phyloP scores from a whole-genome alignment of 805 yeast genomes.

The Barnettozyma sp. region DNA sequence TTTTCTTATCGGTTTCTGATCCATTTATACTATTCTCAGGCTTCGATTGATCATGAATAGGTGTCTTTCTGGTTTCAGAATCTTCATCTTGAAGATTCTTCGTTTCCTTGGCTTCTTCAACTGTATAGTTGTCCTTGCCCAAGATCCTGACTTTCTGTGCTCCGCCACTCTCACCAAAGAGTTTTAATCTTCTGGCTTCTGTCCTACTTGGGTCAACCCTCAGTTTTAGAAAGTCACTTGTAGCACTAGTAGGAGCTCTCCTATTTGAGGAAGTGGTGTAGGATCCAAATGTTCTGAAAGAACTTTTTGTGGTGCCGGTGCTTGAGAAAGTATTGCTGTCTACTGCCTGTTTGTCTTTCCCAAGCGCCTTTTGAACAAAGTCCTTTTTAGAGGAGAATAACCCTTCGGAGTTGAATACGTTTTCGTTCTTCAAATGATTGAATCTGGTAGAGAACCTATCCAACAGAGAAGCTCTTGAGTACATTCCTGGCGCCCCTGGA shows the following conservation, averaged over 20 bases:
- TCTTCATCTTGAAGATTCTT: too few species aligned
- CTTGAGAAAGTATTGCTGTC: background rate
- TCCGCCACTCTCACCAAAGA: conserved; percentile 27
- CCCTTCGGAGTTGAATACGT: conserved; percentile 28
- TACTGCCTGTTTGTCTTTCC: conserved; percentile 13
- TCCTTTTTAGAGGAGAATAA: conserved; percentile 30
- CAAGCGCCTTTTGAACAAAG: conserved; percentile 15
- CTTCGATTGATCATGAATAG: background rate
- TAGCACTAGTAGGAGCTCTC: conserved; percentile 6
- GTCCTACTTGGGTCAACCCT: conserved; percentile 37
- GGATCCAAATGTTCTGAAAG: conserved; percentile 8
- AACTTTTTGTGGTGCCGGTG: conserved; percentile 3
- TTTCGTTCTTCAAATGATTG: conserved; percentile 21
- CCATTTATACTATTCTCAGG: conserved; percentile 3
- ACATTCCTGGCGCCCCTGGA: conserved; percentile 15
- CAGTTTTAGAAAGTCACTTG: conserved; percentile 23
- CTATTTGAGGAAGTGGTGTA: conserved; percentile 2
- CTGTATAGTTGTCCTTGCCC: conserved; percentile 17
- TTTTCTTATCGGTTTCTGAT: background rate
- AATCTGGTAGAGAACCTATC: conserved; percentile 32
- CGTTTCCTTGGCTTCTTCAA: background rate
- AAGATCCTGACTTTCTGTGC: conserved; percentile 24
- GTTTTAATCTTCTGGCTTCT: conserved; percentile 36
- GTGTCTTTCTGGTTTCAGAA: conserved; percentile 2
- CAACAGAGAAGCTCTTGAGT: conserved; percentile 25